phyloP scores from a whole-genome alignment of 2,329 filamentous ascomycete genomes.

The Grosmannia huntii region DNA sequence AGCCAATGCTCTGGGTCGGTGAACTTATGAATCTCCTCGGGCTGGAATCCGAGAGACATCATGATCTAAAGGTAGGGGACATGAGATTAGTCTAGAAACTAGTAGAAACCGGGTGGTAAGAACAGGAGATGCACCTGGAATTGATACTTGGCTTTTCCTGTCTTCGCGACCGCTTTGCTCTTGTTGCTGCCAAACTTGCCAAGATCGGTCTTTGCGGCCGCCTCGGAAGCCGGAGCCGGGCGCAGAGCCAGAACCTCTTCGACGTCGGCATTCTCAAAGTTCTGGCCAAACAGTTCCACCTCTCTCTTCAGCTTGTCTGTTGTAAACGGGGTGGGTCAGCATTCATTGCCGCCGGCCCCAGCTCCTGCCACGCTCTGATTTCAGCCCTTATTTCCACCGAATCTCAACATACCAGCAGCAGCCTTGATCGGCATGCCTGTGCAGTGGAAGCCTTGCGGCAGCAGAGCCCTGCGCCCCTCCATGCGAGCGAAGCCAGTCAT shows the following conservation, averaged over 20 bases:
- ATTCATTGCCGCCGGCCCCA: background rate
- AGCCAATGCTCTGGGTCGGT: conserved; percentile 73
- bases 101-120: background rate
- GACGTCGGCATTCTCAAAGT: conserved; percentile 53
- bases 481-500: conserved; percentile 75
- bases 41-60: conserved; percentile 73
- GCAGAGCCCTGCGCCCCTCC: conserved; percentile 77
- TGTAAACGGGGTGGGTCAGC: conserved; percentile 20
- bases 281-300: conserved; percentile 74
- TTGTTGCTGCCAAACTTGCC: conserved; percentile 90
- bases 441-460: conserved; percentile 89
- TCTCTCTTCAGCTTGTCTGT: conserved; percentile 75
- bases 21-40: conserved; percentile 85
- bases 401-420: conserved; percentile 41
- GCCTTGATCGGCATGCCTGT: conserved; percentile 98
- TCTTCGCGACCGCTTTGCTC: conserved; percentile 81
- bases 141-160: conserved; percentile 88
- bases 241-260: conserved; percentile 36
- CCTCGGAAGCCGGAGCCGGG: conserved; percentile 48
- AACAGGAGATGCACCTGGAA: conserved; percentile 33
- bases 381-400: background rate
- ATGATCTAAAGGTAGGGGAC: conserved; percentile 46
- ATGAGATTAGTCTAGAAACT: background rate
- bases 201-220: conserved; percentile 55
- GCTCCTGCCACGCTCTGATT: background rate